Conservation (phyloP, 306 rosid genomes). For the Prunus kanzakura region DNA sequence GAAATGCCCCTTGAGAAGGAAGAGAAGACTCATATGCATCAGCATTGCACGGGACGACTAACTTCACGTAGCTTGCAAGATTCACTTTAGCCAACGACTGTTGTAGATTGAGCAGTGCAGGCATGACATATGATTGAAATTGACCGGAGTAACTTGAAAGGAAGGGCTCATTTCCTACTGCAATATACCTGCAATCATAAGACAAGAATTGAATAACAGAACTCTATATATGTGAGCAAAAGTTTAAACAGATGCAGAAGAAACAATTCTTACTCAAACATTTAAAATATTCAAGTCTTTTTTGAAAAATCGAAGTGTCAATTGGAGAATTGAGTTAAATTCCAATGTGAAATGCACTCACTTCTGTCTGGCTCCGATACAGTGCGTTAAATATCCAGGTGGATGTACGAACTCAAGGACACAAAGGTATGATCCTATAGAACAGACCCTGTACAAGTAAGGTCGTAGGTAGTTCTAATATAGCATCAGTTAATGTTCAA, state of each 20-base stretch:
- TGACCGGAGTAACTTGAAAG: slow-evolving; percentile 78
- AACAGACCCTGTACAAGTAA: no score
- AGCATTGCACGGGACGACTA: slow-evolving; percentile 96
- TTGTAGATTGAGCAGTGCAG: slow-evolving; percentile 70
- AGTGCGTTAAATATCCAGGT: no score
- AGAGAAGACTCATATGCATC: slow-evolving; percentile 81
- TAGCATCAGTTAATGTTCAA: neutral
- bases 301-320: no score
- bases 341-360: no score
- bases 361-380: no score
- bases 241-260: neutral
- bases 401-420: no score
- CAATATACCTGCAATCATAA: slow-evolving; percentile 62
- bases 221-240: neutral
- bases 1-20: slow-evolving; percentile 94
- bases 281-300: neutral
- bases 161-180: slow-evolving; percentile 97
- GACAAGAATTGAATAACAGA: slow-evolving; percentile 11
- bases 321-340: neutral
- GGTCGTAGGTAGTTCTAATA: neutral
- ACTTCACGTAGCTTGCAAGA: slow-evolving; percentile 78
- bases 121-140: slow-evolving; percentile 68
- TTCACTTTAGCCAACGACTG: slow-evolving; percentile 79
- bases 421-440: no score
- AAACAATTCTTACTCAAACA: neutral